phyloP scores from a whole-genome alignment of 805 yeast genomes.

The Saccharomycopsis sp. region DNA sequence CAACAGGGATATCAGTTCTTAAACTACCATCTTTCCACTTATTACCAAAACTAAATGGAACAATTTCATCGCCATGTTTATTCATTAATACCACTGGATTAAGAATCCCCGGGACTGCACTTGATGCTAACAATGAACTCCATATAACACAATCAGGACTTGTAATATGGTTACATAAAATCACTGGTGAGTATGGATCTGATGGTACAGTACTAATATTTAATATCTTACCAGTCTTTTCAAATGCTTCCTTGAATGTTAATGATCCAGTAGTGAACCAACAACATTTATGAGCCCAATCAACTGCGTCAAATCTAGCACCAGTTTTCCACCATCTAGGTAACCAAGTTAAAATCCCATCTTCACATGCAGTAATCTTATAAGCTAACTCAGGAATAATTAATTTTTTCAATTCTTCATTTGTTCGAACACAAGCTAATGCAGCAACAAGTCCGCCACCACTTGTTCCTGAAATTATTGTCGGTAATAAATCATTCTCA shows the following conservation, averaged over 20 bases:
- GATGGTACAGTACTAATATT: slow-evolving; percentile 77
- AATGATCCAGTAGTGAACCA: slow-evolving; percentile 71
- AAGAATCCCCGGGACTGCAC: slow-evolving; percentile 78
- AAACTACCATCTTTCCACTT: slow-evolving; percentile 77
- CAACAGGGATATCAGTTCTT: slow-evolving; percentile 73
- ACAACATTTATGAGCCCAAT: slow-evolving; percentile 61
- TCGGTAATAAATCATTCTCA: slow-evolving; percentile 60
- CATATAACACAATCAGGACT: slow-evolving; percentile 79
- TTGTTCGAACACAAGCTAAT: slow-evolving; percentile 58
- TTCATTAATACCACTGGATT: slow-evolving; percentile 77
- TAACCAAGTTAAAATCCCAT: slow-evolving; percentile 51
- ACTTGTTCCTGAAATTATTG: slow-evolving; percentile 67
- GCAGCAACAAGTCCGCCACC: slow-evolving; percentile 81
- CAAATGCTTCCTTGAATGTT: slow-evolving; percentile 64
- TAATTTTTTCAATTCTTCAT: slow-evolving; percentile 52
- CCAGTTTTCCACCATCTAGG: slow-evolving; percentile 68
- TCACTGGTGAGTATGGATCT: slow-evolving; percentile 76
- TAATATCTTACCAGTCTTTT: slow-evolving; percentile 60
- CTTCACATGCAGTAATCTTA: slow-evolving; percentile 64
- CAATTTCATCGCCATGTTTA: slow-evolving; percentile 39
- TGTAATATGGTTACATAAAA: slow-evolving; percentile 67
- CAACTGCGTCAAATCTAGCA: slow-evolving; percentile 67
- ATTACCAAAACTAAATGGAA: slow-evolving; percentile 67
- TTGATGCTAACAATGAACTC: slow-evolving; percentile 68
- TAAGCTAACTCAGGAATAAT: slow-evolving; percentile 55